Base-by-base conservation (phyloP, 768 basidiomycete genomes). In the Tremella mesenterica region DNA sequence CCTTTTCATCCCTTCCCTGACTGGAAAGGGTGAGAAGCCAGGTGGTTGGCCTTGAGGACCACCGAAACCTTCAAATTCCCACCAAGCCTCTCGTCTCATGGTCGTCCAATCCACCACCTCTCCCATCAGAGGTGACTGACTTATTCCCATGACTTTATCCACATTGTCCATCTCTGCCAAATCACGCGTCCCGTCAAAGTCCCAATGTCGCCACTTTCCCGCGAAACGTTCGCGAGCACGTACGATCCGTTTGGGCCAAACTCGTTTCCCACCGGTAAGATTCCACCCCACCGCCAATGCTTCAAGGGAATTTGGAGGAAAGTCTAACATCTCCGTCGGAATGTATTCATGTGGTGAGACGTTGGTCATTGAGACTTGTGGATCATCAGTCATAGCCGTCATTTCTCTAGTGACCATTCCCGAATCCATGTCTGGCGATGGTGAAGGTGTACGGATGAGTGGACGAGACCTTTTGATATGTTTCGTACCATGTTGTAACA, bases 201-300 rank as follows among this genome's bases (percentile, higher is more conserved):
- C 61, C 63, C 66, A 70, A 33, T 71, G 60, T 50, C 72, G 41
- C 72, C 72, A 73, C 55, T 66, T 65, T 6, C 72, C 72, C 34
- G 44, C 48, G 53, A 71, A 73, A 31, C 61, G 66, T 48, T 73
- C 72, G 26, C 68, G 46, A 14, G 58, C 60, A 20, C 68, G 41
- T 0, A 66, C 54, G n/a, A 69, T 48, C 20, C 65, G 58, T 34
- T 64, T 64, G 9, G 63, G 52, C 18, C 66, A 61, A 3, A 65
- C 50, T 20, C 63, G 44, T 44, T 57, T 61, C 1, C 72, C 72
- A 8, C 72, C 72, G 12, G 61, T 69, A 21, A 65, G 21, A 33
- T 67, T 64, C 62, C 62, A 73, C 10, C 68, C 72, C 4, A 73
- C 67, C 2, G 67, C 63, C 2, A 58, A 43, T 10, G 67, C 67